Evolutionary conservation across 2,329 filamentous ascomycete species (phyloP).

Genomic region (Torrubiellomyces zombiae): DNA sequence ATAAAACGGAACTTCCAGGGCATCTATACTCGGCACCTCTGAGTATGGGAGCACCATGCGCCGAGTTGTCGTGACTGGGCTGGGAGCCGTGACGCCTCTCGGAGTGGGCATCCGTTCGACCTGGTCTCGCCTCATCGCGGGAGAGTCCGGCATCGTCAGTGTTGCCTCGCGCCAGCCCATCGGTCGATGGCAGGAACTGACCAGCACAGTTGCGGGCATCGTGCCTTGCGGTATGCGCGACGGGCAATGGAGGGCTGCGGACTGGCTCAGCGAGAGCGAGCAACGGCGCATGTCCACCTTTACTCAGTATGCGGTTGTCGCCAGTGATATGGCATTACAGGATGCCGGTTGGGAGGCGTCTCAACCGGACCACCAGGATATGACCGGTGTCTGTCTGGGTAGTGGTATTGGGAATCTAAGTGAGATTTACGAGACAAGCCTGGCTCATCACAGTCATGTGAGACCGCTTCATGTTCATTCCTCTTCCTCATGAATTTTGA

Average conservation of each 20-base stretch:
- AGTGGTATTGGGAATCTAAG: constrained; percentile 93
- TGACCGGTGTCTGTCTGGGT: constrained; percentile 79
- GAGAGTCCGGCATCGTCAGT: constrained; percentile 66
- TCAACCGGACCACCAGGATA: constrained; percentile 45
- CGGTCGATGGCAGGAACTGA: constrained; percentile 50
- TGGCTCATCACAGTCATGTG: constrained; percentile 60
- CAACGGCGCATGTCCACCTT: constrained; percentile 77
- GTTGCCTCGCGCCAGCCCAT: constrained; percentile 42
- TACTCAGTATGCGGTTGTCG: constrained; percentile 79
- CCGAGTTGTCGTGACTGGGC: constrained; percentile 69
- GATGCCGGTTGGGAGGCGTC: constrained; percentile 65
- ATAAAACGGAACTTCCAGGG: constrained; percentile 9
- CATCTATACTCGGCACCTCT: constrained; percentile 4
- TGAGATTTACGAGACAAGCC: constrained; percentile 70
- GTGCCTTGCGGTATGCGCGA: constrained; percentile 40
- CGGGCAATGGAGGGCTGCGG: constrained; percentile 31
- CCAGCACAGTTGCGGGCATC: constrained; percentile 71
- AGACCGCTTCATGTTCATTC: constrained; percentile 10
- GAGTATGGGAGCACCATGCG: constrained; percentile 38
- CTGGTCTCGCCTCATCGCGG: constrained; percentile 67
- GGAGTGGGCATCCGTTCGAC: constrained; percentile 62
- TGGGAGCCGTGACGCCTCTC: constrained; percentile 69
- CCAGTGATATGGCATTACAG: constrained; percentile 66
- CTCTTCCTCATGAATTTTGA: too few species aligned
- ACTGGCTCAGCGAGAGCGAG: constrained; percentile 37